Evolutionary conservation across 2,329 filamentous ascomycete species (phyloP), one percentile per base, ranked within the genome.

Genomic region (Curvularia spicifera): DNA sequence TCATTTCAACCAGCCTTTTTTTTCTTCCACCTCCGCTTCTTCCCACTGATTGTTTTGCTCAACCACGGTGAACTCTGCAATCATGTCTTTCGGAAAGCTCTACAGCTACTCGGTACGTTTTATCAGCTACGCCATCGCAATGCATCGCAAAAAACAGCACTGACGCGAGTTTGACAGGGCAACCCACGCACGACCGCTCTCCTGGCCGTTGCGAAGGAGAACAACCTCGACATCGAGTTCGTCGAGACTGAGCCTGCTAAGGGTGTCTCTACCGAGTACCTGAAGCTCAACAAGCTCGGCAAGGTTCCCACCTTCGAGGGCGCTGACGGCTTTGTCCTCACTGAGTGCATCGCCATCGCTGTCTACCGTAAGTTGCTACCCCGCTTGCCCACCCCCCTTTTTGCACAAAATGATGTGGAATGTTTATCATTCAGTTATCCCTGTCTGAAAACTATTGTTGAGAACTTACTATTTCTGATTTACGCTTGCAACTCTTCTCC

Each of bases 71-170:
- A 52, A 65, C 58, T 64, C 60, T 64, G 76, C 79, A 84, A 91
- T 86, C 80, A 96, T 96, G 90, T 86, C 91, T 79, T 98, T 99
- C 87, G 95, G 95, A 84, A 99, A 96, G 86, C 88, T 99, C 78
- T 98, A 95, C 88, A 91, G 90, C 79, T 87, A 86, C 81, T 79
- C 87, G 83, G 94, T 75, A 60, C 13, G 66, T 22, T n/a, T 18
- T 18, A 33, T 26, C 31, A 15, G 39, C 51, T 65, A 48, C 54
- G 22, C 42, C 22, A 44, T 28, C 40, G 18, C 4, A 37, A 56
- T 47, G 33, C 50, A 46, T 22, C 35, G 35, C 50, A 49, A 68
- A 26, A 65, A 67, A 65, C 66, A 70, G 61, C 71, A 59, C 65
- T 71, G 69, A 74, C 68, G 61, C 56, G 58, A 53, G 46, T 50